Conservation (phyloP, 495 filamentous ascomycete genomes). For the Peziza echinospora region DNA sequence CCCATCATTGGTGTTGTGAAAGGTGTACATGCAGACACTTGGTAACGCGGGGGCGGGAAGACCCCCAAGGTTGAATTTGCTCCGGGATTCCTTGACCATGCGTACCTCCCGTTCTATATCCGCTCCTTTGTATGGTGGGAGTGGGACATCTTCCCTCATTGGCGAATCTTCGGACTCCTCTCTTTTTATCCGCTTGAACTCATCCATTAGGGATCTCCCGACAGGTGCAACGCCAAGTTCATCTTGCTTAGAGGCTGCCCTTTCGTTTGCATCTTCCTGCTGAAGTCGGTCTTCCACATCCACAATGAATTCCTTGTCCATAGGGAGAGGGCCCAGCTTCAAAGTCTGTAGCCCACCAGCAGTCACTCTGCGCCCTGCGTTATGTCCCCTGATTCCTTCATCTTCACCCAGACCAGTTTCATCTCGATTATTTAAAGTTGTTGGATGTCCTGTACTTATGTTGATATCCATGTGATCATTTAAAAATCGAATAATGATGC, state of each 20-base stretch:
- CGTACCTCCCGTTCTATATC: conserved; percentile 88
- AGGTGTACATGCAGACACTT: conserved; percentile 87
- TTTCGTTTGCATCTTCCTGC: conserved; percentile 52
- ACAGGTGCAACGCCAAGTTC: conserved; percentile 23
- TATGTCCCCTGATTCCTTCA: conserved; percentile 83
- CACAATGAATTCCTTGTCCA: conserved; percentile 52
- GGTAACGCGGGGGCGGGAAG: conserved; percentile 25
- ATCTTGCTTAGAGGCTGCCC: conserved; percentile 63
- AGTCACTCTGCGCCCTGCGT: conserved; percentile 55
- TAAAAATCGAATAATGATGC: conserved; percentile 50
- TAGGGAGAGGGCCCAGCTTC: conserved; percentile 54
- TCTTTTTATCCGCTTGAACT: conserved; percentile 45
- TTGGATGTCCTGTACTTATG: conserved; percentile 39
- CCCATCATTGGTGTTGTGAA: conserved; percentile 79
- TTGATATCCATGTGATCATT: conserved; percentile 51
- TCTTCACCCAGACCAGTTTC: conserved; percentile 56
- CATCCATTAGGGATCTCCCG: conserved; percentile 8
- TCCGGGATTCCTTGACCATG: conserved; percentile 80
- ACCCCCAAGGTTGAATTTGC: conserved; percentile 63
- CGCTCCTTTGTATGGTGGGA: conserved; percentile 62
- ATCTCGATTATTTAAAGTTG: conserved; percentile 25
- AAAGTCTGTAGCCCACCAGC: conserved; percentile 39
- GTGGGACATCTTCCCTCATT: conserved; percentile 50
- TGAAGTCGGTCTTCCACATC: conserved; percentile 69
- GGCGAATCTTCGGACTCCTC: conserved; percentile 66